phyloP scores from a whole-genome alignment of 2,329 filamentous ascomycete genomes.

The Trichophyton verrucosum region DNA sequence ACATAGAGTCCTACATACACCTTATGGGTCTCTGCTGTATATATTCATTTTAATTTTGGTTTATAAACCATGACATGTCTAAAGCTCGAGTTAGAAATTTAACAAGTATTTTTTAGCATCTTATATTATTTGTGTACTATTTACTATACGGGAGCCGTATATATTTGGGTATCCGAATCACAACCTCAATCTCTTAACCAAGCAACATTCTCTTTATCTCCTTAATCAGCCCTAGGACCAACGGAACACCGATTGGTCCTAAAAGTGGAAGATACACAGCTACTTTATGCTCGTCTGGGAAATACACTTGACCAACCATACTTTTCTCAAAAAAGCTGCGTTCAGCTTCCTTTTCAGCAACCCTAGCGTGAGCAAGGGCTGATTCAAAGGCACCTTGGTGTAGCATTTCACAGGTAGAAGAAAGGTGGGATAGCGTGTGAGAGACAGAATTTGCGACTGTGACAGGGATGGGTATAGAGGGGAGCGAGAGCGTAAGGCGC shows the following conservation, averaged over 20 bases:
- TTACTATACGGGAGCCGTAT: neutral
- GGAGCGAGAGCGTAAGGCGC: constrained; percentile 67
- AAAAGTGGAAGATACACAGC: constrained; percentile 88
- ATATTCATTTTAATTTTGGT: neutral
- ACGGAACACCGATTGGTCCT: constrained; percentile 78
- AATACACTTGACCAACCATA: constrained; percentile 98
- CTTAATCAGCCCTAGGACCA: constrained; percentile 71
- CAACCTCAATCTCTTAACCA: constrained; percentile 21
- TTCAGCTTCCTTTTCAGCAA: constrained; percentile 81
- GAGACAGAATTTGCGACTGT: constrained; percentile 77
- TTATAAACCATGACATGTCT: too few species aligned
- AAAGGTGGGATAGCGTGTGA: constrained; percentile 64
- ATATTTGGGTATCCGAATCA: neutral
- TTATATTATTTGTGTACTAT: neutral
- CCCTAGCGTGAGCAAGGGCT: constrained; percentile 66
- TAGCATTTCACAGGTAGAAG: constrained; percentile 62
- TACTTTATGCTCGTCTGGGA: constrained; percentile 95
- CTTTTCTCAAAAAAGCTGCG: constrained; percentile 96
- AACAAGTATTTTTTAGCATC: neutral
- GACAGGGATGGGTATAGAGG: constrained; percentile 80
- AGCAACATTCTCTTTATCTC: constrained; percentile 52
- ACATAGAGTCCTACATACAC: neutral
- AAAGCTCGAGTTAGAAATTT: neutral
- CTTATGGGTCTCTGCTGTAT: neutral
- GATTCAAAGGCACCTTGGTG: constrained; percentile 46